Evolutionary conservation across 371 early-diverging fungal species (phyloP), one percentile per base, ranked within the genome.

Genomic region (Mortierella sp.): DNA sequence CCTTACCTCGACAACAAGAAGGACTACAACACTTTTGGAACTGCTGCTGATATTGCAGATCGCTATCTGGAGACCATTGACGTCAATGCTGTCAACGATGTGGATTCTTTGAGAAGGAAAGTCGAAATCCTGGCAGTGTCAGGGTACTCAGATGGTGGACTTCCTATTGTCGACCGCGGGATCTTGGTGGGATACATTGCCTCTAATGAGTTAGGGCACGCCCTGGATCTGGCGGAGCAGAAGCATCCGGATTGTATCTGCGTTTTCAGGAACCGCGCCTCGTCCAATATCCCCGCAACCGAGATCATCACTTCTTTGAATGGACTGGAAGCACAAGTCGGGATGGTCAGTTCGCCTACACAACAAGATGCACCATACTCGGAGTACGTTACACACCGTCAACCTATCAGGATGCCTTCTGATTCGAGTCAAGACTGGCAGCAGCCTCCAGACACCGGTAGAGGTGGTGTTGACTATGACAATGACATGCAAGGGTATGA

Each of bases 141-240:
- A 73, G 95, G 96, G 0, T 92, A 94, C 76, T 88, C 90, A 74
- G 94, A 94, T 76, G 92, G 93, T n/a, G 98, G 98, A 4, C 95
- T 97, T 72, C 97, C 98, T 5, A 92, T 98, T 26, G 87, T 98
- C 21, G 92, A 95, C 69, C 82, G 89, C 55, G 91, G 91, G 53
- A 81, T 91, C 1, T 86, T 98, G 14, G 91, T 96, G 19, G 98
- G 98, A 0, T 98, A 96, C 82, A 94, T 98, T 70, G 95, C 95
- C 0, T 93, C 93, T 28, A 91, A 91, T 37, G 98, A 98, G 79
- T 84, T 98, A 16, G 86, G 91, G n/a, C 95, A 96, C 80, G 97
- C 95, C 0, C 76, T 96, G 50, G 88, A 89, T 48, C 87, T 88
- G 51, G 80, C 92, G 43, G 82, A 81, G 26, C 72, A 75, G 64